Conservation (phyloP, 2,329 filamentous ascomycete species). For the Aspergillus costaricaensis region DNA sequence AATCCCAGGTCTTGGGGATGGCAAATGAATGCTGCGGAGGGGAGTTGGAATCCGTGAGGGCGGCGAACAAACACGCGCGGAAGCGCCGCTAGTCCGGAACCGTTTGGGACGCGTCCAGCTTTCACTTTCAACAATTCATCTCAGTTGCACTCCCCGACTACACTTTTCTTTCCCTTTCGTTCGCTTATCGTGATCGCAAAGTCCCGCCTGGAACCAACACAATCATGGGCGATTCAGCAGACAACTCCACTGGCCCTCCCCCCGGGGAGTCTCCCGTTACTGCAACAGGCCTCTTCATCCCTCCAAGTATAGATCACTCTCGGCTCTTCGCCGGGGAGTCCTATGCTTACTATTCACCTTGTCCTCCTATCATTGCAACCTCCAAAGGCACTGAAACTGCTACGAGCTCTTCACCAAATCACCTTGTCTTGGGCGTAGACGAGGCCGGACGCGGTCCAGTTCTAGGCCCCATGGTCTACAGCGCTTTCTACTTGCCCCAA, state of each 20-base stretch:
- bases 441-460: conserved; percentile 93
- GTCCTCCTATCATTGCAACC: conserved; percentile 61
- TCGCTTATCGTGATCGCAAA: background rate
- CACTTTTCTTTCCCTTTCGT: background rate
- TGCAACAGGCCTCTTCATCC: conserved; percentile 56
- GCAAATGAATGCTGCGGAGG: conserved; percentile 19
- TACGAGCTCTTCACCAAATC: background rate
- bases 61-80: conserved; percentile 25
- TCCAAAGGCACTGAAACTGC: background rate
- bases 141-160: background rate
- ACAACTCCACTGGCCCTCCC: conserved; percentile 24
- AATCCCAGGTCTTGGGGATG: conserved; percentile 1
- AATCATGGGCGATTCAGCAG: background rate
- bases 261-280: conserved; percentile 38
- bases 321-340: conserved; percentile 65
- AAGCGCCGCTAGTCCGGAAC: conserved; percentile 38
- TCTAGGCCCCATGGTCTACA: conserved; percentile 74
- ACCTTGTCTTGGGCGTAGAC: conserved; percentile 75
- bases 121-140: background rate
- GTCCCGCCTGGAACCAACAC: background rate
- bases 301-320: conserved; percentile 65
- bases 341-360: conserved; percentile 70
- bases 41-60: conserved; percentile 26
- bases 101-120: conserved; percentile 35
- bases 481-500: conserved; percentile 69